These are phyloP conservation scores for Globisporangium paroecandrum DNA, from an alignment of 352 stramenopile species.

Conservation along the genomic window DNA sequence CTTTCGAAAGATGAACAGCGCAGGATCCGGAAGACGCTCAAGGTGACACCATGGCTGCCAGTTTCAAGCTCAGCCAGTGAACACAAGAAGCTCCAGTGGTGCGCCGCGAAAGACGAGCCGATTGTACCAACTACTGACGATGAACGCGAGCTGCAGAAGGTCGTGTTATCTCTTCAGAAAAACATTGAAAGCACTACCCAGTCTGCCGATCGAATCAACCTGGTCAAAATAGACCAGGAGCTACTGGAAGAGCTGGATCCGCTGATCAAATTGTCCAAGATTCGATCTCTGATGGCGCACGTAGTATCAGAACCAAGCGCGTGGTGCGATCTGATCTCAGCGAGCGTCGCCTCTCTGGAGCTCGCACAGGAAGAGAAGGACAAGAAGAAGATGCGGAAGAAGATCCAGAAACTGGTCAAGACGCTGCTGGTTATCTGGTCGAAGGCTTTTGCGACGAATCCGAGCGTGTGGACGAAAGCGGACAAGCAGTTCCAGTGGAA, in stretches of 20 bases:
- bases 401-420: slow-evolving; percentile 18
- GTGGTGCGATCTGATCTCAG: slow-evolving; percentile 31
- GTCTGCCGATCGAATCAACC: slow-evolving; percentile 17
- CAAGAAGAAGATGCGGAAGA: slow-evolving; percentile 13
- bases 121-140: slow-evolving; percentile 26
- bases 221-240: slow-evolving; percentile 27
- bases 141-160: slow-evolving; percentile 39
- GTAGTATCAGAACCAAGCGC: slow-evolving; percentile 23
- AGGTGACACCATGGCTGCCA: slow-evolving; percentile 34
- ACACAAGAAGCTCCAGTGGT: slow-evolving; percentile 18
- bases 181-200: slow-evolving; percentile 6
- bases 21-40: slow-evolving; percentile 43
- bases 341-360: background rate
- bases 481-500: slow-evolving; percentile 22
- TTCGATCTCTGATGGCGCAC: slow-evolving; percentile 26
- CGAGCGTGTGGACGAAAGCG: slow-evolving; percentile 7
- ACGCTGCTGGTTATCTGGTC: slow-evolving; percentile 15
- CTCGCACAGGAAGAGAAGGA: slow-evolving; percentile 8
- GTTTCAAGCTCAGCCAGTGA: slow-evolving; percentile 15
- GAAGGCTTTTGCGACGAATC: slow-evolving; percentile 14
- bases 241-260: slow-evolving; percentile 25
- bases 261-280: slow-evolving; percentile 33
- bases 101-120: slow-evolving; percentile 29
- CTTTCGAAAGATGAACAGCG: slow-evolving; percentile 39
- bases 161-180: slow-evolving; percentile 29